Conservation (phyloP, 2,329 filamentous ascomycete species). For the Didymella lethalis region DNA sequence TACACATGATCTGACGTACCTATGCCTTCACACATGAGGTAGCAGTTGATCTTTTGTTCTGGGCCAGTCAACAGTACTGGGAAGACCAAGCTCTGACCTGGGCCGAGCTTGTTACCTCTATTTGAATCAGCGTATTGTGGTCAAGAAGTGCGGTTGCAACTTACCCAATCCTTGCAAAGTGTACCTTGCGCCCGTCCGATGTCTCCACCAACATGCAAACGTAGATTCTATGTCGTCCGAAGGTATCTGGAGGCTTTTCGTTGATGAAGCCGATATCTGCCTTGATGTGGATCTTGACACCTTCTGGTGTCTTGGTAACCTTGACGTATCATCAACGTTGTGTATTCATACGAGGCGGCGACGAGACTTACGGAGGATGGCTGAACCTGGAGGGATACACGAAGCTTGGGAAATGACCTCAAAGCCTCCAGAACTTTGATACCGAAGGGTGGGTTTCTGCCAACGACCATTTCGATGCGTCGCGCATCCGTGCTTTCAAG, state of each 20-base stretch:
- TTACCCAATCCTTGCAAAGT: conserved; percentile 70
- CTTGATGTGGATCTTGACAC: conserved; percentile 68
- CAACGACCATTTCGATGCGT: conserved; percentile 78
- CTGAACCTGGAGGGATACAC: conserved; percentile 61
- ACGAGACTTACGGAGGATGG: conserved; percentile 55
- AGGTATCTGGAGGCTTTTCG: conserved; percentile 65
- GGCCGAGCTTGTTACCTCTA: conserved; percentile 71
- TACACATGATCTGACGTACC: conserved; percentile 54
- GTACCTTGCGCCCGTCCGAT: conserved; percentile 71
- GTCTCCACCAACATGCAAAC: conserved; percentile 78
- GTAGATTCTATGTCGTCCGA: conserved; percentile 70
- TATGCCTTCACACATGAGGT: conserved; percentile 85
- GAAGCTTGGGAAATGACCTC: conserved; percentile 74
- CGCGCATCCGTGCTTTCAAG: conserved; percentile 72
- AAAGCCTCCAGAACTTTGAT: conserved; percentile 71
- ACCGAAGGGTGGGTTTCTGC: conserved; percentile 84
- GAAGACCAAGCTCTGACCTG: conserved; percentile 67
- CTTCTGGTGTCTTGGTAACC: conserved; percentile 44
- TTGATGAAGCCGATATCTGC: conserved; percentile 77
- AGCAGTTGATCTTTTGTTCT: conserved; percentile 69
- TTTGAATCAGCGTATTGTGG: conserved; percentile 32
- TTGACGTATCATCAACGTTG: conserved; percentile 11
- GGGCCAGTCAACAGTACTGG: conserved; percentile 62
- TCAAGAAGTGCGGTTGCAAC: background rate
- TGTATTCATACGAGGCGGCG: background rate